phyloP scores from a whole-genome alignment of 2,329 filamentous ascomycete genomes.

The Diaporthe helianthi region DNA sequence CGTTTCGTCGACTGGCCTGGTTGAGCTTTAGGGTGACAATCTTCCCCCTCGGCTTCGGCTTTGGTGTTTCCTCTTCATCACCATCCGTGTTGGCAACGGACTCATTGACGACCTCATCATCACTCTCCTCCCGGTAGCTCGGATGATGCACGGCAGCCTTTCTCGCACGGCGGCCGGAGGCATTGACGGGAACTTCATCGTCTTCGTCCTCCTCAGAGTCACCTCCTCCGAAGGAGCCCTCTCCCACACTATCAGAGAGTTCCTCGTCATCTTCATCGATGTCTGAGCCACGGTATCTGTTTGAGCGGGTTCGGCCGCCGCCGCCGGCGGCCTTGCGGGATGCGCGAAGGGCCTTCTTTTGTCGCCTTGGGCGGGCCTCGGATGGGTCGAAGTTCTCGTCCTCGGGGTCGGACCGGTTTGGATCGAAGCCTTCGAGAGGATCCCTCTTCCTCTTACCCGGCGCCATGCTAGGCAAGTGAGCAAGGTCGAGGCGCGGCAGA shows the following conservation, averaged over 20 bases:
- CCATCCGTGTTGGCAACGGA: conserved; percentile 38
- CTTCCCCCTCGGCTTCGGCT: conserved; percentile 43
- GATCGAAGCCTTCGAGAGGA: conserved; percentile 65
- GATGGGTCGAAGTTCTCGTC: conserved; percentile 70
- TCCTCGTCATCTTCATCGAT: conserved; percentile 68
- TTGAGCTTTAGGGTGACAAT: conserved; percentile 55
- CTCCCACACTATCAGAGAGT: conserved; percentile 59
- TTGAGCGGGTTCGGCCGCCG: conserved; percentile 35
- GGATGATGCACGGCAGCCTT: conserved; percentile 53
- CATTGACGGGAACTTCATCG: conserved; percentile 52
- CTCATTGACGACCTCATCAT: conserved; percentile 45
- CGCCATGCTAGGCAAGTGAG: conserved; percentile 43
- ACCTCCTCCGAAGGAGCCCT: conserved; percentile 56
- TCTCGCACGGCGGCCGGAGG: conserved; percentile 56
- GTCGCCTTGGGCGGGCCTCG: conserved; percentile 51
- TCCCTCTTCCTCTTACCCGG: conserved; percentile 64
- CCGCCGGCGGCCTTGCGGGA: conserved; percentile 40
- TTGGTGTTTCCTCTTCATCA: conserved; percentile 39
- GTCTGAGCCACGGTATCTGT: conserved; percentile 65
- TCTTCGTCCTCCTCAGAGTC: conserved; percentile 50
- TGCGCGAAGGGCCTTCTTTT: conserved; percentile 46
- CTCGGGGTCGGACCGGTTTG: conserved; percentile 70
- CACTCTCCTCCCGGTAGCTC: conserved; percentile 57
- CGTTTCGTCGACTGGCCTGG: conserved; percentile 31
- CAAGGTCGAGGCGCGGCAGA: background rate